These are phyloP conservation scores for Stemphylium lycopersici DNA, from an alignment of 2,329 filamentous ascomycete genomes.

Conservation along the genomic window DNA sequence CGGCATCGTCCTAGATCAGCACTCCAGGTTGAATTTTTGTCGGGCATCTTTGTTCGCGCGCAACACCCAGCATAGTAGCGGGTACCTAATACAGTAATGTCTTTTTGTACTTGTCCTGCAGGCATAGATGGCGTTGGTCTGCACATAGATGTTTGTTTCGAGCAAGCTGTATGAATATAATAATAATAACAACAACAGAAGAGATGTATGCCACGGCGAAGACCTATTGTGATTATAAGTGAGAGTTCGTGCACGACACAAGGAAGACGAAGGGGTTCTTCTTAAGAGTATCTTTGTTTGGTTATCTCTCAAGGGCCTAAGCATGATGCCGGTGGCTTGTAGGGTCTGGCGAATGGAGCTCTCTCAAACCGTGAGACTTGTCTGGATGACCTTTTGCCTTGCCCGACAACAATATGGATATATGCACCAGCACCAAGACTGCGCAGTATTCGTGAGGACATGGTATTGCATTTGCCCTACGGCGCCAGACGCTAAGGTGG, in stretches of 20 bases:
- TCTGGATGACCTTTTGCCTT: no score
- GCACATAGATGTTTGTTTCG: no score
- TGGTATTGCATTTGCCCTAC: slow-evolving; percentile 47
- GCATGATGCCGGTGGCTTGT: background rate
- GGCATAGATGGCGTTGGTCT: background rate
- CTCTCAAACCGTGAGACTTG: no score
- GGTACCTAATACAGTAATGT: background rate
- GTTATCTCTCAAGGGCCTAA: no score
- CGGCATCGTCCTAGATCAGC: background rate
- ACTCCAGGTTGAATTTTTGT: background rate
- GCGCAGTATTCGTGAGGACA: slow-evolving; percentile 35
- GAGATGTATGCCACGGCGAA: no score
- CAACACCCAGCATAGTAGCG: background rate
- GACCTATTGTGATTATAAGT: no score
- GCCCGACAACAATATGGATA: background rate
- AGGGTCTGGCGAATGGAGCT: no score
- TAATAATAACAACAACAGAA: no score
- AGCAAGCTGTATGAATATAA: no score
- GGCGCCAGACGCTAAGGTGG: slow-evolving; percentile 38
- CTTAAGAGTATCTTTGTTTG: no score
- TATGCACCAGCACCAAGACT: background rate
- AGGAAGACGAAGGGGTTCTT: no score
- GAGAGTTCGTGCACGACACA: no score
- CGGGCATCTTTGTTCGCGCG: background rate
- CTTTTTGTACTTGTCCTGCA: background rate